A percentile compares a stretch with the other conserved stretches of the same genome.
Conservation (phyloP, 371 early-diverging fungal genomes). For the Syncephalis plumigaleata region DNA sequence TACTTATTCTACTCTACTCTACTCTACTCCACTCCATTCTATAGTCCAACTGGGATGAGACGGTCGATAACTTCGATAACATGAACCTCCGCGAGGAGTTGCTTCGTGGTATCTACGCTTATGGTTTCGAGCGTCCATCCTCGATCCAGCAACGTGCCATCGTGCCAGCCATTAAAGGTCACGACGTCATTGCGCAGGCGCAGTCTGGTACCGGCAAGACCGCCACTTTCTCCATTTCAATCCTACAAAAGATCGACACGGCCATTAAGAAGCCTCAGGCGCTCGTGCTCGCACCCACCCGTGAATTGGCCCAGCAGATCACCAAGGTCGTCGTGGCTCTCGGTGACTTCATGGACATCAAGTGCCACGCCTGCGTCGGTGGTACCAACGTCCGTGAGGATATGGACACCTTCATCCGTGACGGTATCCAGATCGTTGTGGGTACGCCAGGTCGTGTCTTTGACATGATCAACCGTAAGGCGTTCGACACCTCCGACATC, state of each 20-base stretch:
- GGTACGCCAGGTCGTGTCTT: constrained; percentile 92
- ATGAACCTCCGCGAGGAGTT: constrained; percentile 70
- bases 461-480: constrained; percentile 82
- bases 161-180: constrained; percentile 61
- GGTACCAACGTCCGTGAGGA: constrained; percentile 79
- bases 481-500: constrained; percentile 54
- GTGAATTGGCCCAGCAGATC: constrained; percentile 87
- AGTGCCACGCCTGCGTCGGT: constrained; percentile 75
- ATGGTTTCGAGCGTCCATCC: constrained; percentile 81
- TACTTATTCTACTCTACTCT: no score
- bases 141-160: constrained; percentile 89
- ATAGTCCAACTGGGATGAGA: constrained; percentile 58
- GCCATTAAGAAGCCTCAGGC: constrained; percentile 62
- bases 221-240: constrained; percentile 87
- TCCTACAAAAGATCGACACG: constrained; percentile 72
- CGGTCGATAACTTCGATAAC: constrained; percentile 65
- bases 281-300: constrained; percentile 76
- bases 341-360: constrained; percentile 69
- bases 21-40: no score
- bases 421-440: constrained; percentile 65
- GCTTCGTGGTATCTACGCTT: constrained; percentile 77
- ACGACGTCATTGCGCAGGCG: constrained; percentile 89
- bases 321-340: constrained; percentile 67
- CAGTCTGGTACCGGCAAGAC: constrained; percentile 98
- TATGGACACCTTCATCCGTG: constrained; percentile 31